Evolutionary conservation across 495 filamentous ascomycete genomes (phyloP), one percentile per base, ranked within the genome.

Genomic region (Penicillium bialowiezense): DNA sequence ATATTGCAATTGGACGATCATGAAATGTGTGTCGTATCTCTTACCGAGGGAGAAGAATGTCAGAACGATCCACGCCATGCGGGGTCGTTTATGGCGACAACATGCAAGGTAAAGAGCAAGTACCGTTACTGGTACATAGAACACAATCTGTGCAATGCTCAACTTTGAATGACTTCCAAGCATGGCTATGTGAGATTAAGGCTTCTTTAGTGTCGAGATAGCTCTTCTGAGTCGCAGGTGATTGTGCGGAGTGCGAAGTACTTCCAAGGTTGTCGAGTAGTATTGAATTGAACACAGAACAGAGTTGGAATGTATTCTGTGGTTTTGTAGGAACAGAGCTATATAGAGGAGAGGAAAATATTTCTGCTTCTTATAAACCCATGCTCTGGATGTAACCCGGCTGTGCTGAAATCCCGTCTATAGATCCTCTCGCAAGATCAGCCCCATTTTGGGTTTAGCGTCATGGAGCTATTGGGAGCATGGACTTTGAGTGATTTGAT

Each of bases 61-160:
- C 41, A 43, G 12, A 8, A 43, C 12, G 5, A 43, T 32, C 41
- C 41, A 43, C 17, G 28, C 24, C 41, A 43, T 47, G 2, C 58
- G 61, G 17, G 61, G 61, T 9, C 62, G 52, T 23, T 33, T 44
- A 39, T 57, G 50, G 10, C 59, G 58, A 26, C 54, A 48, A 29
- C 35, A 59, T 18, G 51, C 34, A 3, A 57, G 48, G 18, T 47
- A 44, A 13, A 39, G 34, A 7, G 62, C 53, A 4, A 57, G 7
- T 6, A 55, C 3, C 1, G 50, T 50, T 8, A 47, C 48, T 4
- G 63, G 59, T 14, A 53, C 36, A 49, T 63, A 65, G 49, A 63
- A 63, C 10, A 58, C 43, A 26, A 63, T 59, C 24, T 56, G 54
- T 13, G 60, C 59, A 42, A 63, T 59, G 26, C 59, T 51, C 12